Conservation (phyloP, 768 basidiomycete species). For the Kwoniella bestiolae region DNA sequence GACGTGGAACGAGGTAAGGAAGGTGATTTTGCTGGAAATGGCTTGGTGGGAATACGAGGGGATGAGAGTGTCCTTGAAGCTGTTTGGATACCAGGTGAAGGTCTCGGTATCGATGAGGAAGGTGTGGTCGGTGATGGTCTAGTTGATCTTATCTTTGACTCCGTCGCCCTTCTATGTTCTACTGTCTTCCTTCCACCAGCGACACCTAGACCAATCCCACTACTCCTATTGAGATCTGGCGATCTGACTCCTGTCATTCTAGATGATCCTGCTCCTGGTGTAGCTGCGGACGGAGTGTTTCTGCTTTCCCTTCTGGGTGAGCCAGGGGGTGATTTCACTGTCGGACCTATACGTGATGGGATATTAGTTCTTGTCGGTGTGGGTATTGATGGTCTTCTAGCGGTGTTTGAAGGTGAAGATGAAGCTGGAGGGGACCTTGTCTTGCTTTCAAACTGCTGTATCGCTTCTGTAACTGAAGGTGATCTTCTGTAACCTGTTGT, state of each 20-base stretch:
- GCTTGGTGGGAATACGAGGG: background rate
- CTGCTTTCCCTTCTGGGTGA: slow-evolving; percentile 6
- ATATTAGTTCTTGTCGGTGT: slow-evolving; percentile 6
- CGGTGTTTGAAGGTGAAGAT: background rate
- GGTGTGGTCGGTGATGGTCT: background rate
- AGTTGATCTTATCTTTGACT: background rate
- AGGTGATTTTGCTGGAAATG: slow-evolving; percentile 2
- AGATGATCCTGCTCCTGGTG: background rate
- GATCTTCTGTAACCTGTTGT: slow-evolving; percentile 1
- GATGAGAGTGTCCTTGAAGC: background rate
- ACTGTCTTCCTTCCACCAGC: background rate
- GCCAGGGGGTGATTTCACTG: slow-evolving; percentile 1
- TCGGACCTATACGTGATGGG: slow-evolving; percentile 9
- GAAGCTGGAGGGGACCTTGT: background rate
- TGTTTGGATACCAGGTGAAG: background rate
- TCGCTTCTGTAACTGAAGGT: slow-evolving; percentile 21
- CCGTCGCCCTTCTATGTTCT: slow-evolving; percentile 8
- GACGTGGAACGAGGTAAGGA: slow-evolving; percentile 18
- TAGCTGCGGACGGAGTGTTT: background rate
- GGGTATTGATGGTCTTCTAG: slow-evolving; percentile 1
- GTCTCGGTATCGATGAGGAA: slow-evolving; percentile 1
- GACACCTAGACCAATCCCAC: slow-evolving; percentile 9
- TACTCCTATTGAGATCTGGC: background rate
- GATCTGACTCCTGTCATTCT: slow-evolving; percentile 5
- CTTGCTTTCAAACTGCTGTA: slow-evolving; percentile 20